These are phyloP conservation scores for Pugionium dolabratum DNA, from an alignment of 345 rosid genomes.

Conservation along the genomic window DNA sequence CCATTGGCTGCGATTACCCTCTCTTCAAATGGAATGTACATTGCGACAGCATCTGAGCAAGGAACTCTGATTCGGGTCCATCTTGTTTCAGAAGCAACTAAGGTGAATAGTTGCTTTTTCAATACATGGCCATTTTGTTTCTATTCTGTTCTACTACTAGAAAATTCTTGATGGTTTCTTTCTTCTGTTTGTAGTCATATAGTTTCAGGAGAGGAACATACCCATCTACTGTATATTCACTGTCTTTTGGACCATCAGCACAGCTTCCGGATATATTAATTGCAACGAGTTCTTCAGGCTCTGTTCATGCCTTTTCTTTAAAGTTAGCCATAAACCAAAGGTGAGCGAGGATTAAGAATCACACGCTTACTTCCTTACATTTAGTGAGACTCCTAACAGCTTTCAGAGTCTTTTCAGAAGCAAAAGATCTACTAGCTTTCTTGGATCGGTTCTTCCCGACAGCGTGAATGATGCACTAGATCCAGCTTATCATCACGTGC, in stretches of 20 bases:
- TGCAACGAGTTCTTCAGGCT: constrained; percentile 87
- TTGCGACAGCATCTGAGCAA: constrained; percentile 95
- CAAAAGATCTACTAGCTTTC: constrained; percentile 67
- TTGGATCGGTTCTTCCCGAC: constrained; percentile 77
- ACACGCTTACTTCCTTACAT: constrained; percentile 11
- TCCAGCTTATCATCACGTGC: constrained; percentile 77
- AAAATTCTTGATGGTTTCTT: constrained; percentile 27
- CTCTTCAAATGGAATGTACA: constrained; percentile 76
- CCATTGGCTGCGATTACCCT: constrained; percentile 80
- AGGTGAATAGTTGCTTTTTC: constrained; percentile 50
- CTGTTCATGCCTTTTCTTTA: constrained; percentile 74
- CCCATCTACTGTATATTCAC: constrained; percentile 80
- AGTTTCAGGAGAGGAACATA: constrained; percentile 90
- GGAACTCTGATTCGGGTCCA: constrained; percentile 88
- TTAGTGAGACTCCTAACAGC: constrained; percentile 12
- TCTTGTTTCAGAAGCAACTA: constrained; percentile 77
- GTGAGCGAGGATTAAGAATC: constrained; percentile 40
- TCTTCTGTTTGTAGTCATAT: constrained; percentile 53
- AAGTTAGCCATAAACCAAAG: constrained; percentile 66
- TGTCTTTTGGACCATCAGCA: constrained; percentile 80
- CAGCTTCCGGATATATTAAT: constrained; percentile 75
- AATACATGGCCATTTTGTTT: background rate
- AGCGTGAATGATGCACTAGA: constrained; percentile 78
- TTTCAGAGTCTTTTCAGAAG: constrained; percentile 41
- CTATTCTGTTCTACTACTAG: background rate